Evolutionary conservation across 75 land plant genomes (phyloP), one percentile per base, ranked within the genome.

Genomic region (Pinus taeda): DNA sequence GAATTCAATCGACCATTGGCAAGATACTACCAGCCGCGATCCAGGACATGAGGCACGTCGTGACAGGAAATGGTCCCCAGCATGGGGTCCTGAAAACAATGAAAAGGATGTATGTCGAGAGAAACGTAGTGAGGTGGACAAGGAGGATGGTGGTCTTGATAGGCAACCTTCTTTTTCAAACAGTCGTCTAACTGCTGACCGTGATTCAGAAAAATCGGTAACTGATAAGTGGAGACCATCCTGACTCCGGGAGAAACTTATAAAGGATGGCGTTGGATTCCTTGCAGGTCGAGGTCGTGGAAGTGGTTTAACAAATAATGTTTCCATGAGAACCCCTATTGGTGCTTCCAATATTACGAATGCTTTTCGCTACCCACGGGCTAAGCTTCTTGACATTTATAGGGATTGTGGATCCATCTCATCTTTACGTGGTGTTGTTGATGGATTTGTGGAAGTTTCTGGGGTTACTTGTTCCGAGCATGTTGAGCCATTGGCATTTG

Each of bases 51-150:
- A 95, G n/a, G 36, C 82, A 57, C 87, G 93, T 1, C 85, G 96
- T 56, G 96, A 93, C 33, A 88, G 83, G 81, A 97, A 95, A 74
- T 97, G 99, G 99, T 92, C 92, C 65, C 85, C 84, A 58, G 90
- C 92, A 57, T 97, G 99, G 99, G 99, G 99, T 65, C 98, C 98
- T 21, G 99, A 95, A 57, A 98, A 97, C 55, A 96, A 90, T 72
- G 94, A 93, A 33, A 90, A 90, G 77, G 98, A 95, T 36, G 71
- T 80, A 4, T 91, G 95, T 45, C 59, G 80, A 57, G 98, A 95
- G 24, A 94, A 87, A 77, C 88, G 82, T 76, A 39, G 78, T 1
- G 93, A 88, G n/a, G 61, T 75, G 4, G 98, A 97, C 13, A 95
- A 93, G 81, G 98, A 91, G 24, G 94, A 88, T 62, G 79, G 78